Evolutionary conservation across 1,139 yeast species (phyloP), one percentile per base, ranked within the genome.

Genomic region (Protomyces macrosporus): DNA sequence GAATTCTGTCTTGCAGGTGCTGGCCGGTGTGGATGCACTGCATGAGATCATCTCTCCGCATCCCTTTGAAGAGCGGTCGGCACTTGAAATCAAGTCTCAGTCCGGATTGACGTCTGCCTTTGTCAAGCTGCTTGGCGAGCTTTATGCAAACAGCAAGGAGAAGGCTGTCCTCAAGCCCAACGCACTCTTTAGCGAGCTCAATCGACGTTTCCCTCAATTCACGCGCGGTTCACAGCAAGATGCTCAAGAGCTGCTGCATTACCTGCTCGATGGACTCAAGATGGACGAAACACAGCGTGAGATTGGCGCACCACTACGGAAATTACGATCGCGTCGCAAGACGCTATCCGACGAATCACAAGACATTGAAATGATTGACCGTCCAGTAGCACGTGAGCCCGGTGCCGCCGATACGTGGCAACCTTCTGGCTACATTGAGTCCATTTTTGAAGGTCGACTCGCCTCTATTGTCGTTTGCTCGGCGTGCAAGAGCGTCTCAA

Each of bases 381-480:
- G 65, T 7, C 14, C 48, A 33, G 53, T 14, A 2, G 9, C 16
- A n/a, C 9, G 10, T 10, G 30, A 42, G 32, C 48, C 48, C 16
- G 48, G 48, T 42, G 23, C 48, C 9, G 52, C 45, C 7, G 56
- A 58, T 30, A 50, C 40, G 3, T 58, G 62, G 62, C 34, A 30
- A 9, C 62, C 62, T 16, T 14, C 55, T 33, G 53, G 53, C 36
- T 58, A 58, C 42, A 58, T 58, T 30, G 62, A 58, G 30, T 51
- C 56, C 45, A 58, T 66, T n/a, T 66, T 66, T 48, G 60, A 60
- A 16, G 67, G 67, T 9, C 53, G 58, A 12, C 30, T 66, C 16
- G 67, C 65, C 33, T 66, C 68, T 42, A 39, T 66, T 30, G 67
- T 66, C 45, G 48, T 66, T 12, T 66, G 67, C 37, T 51, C 58